phyloP scores from a whole-genome alignment of 495 filamentous ascomycete genomes.

The Letharia columbiana region DNA sequence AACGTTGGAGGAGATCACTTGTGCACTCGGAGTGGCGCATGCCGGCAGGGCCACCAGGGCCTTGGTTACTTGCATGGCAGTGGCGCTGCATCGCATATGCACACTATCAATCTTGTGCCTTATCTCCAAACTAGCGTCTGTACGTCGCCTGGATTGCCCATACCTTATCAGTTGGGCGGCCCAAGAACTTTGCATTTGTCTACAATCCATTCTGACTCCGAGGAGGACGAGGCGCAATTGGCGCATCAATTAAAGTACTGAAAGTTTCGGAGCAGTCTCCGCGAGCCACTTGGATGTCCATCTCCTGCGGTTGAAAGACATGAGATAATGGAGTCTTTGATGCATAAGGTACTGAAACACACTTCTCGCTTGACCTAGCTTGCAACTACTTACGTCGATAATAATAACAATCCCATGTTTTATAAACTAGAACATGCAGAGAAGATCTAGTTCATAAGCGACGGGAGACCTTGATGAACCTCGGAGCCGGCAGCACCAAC shows the following conservation, averaged over 20 bases:
- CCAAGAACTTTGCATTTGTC: not conserved
- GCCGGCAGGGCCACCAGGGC: not conserved
- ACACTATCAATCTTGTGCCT: not conserved
- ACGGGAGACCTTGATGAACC: too few species aligned
- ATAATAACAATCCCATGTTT: too few species aligned
- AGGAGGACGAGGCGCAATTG: not conserved
- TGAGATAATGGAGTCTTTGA: too few species aligned
- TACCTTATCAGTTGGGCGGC: not conserved
- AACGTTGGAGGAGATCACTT: not conserved
- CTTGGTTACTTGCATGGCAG: slow-evolving; percentile 8
- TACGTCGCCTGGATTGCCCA: not conserved
- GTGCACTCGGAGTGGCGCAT: slow-evolving; percentile 15
- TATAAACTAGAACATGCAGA: too few species aligned
- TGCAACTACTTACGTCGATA: too few species aligned
- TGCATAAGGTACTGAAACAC: too few species aligned
- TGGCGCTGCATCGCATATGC: not conserved
- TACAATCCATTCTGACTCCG: not conserved
- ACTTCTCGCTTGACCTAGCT: too few species aligned
- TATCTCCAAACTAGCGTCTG: not conserved
- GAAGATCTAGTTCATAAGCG: too few species aligned
- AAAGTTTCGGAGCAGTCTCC: not conserved
- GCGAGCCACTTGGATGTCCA: not conserved
- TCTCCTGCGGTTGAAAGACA: not conserved
- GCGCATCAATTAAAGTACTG: not conserved
- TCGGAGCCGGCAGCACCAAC: not conserved